Conservation (phyloP, 164 flowering plant species). For the Vitis cinerea region DNA sequence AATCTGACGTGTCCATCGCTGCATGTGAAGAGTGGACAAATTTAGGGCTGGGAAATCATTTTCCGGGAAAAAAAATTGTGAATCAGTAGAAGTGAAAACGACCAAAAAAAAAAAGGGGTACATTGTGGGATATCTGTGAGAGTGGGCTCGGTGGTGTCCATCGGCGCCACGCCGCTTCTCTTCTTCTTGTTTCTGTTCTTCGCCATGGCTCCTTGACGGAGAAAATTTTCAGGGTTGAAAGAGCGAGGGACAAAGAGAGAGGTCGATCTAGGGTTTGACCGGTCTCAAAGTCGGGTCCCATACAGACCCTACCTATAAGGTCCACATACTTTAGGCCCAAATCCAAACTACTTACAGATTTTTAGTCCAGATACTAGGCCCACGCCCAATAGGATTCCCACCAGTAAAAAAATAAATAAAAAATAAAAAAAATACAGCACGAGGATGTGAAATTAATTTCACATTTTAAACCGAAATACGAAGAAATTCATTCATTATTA, state of each 20-base stretch:
- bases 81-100: not conserved
- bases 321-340: not conserved
- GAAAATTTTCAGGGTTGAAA: not conserved
- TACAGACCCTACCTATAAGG: not conserved
- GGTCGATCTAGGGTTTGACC: not conserved
- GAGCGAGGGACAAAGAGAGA: not conserved
- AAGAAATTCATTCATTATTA: no score
- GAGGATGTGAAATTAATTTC: no score
- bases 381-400: no score
- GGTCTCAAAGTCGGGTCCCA: no score
- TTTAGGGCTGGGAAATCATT: not conserved
- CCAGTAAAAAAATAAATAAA: no score
- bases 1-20: constrained; percentile 50
- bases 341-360: no score
- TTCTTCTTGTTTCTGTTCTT: constrained; percentile 49
- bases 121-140: constrained; percentile 29
- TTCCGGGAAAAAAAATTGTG: no score
- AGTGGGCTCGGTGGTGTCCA: constrained; percentile 28
- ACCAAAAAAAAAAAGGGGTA: not conserved
- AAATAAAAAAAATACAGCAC: no score
- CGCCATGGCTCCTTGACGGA: constrained; percentile 29
- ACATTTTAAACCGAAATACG: no score
- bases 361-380: no score
- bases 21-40: constrained; percentile 7
- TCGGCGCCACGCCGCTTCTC: constrained; percentile 28